A percentile compares a stretch with the other conserved stretches of the same genome.
Evolutionary conservation across 1,284 basidiomycete species (phyloP).

Genomic region (Moniliophthora roreri): DNA sequence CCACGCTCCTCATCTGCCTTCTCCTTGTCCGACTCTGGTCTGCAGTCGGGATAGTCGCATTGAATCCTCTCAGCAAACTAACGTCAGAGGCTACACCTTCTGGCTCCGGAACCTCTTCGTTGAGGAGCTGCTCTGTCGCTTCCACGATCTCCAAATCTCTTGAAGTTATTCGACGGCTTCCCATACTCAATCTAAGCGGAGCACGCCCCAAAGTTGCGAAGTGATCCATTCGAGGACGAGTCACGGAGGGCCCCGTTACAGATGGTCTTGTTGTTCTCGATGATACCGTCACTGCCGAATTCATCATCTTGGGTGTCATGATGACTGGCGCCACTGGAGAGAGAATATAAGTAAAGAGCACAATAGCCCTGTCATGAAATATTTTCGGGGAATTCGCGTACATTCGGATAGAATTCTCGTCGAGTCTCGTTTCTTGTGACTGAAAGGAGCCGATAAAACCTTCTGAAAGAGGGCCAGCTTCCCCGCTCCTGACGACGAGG

Average conservation of each 20-base stretch:
- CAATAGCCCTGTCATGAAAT: slow-evolving; percentile 3
- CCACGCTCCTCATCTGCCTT: slow-evolving; percentile 78
- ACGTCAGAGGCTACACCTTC: slow-evolving; percentile 64
- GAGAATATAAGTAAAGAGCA: slow-evolving; percentile 9
- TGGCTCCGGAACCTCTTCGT: slow-evolving; percentile 68
- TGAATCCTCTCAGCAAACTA: slow-evolving; percentile 83
- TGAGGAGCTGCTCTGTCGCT: slow-evolving; percentile 76
- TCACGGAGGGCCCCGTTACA: slow-evolving; percentile 32
- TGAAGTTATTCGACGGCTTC: slow-evolving; percentile 69
- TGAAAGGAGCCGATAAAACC: slow-evolving; percentile 66
- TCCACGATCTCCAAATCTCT: slow-evolving; percentile 84
- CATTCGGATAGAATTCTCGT: slow-evolving; percentile 69
- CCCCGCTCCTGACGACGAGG: slow-evolving; percentile 30
- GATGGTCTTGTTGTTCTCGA: slow-evolving; percentile 44
- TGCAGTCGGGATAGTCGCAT: slow-evolving; percentile 88
- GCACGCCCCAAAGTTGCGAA: slow-evolving; percentile 75
- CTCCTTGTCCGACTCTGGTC: slow-evolving; percentile 75
- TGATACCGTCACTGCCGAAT: slow-evolving; percentile 61
- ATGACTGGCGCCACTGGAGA: slow-evolving; percentile 81
- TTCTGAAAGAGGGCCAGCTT: slow-evolving; percentile 65
- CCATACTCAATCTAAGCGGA: slow-evolving; percentile 66
- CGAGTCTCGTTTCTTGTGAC: slow-evolving; percentile 65
- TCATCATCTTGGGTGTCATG: slow-evolving; percentile 85
- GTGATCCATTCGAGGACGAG: slow-evolving; percentile 47
- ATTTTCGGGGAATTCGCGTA: slow-evolving; percentile 36